Evolutionary conservation across 176 grass and related monocot genomes (phyloP), one percentile per base, ranked within the genome.

Genomic region (Eragrostis nindensis): DNA sequence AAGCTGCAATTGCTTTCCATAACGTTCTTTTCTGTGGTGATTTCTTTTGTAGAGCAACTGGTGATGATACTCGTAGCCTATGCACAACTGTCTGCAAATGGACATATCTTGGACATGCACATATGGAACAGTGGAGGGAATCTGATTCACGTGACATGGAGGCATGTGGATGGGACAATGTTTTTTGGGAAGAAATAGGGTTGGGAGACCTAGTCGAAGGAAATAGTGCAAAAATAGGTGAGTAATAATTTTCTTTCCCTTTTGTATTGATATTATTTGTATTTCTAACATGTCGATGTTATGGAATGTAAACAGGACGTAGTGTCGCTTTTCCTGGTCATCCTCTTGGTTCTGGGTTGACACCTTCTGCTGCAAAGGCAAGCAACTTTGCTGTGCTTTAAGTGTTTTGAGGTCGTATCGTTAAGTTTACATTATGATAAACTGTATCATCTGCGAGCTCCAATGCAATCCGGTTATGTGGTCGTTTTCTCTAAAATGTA

Each of bases 241-340:
- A 77, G 39, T 36, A 68, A 15, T 52, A 85, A 5, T 80, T 80
- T 48, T 10, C 67, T 77, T 70, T 25, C n/a, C 50, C 71, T 87
- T 66, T 46, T 14, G 11, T 29, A 67, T 47, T 46, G 47, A 55
- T 86, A 69, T 78, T 82, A 27, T 73, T 68, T 9, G 76, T 63
- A 84, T 62, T 80, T 81, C 49, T 81, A 40, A 87, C 72, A 36
- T 11, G 54, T 7, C 22, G 36, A 61, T 76, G 54, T 71, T 71
- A 40, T 62, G 66, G 22, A 82, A 92, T 41, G 57, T 19, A 82
- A 83, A 89, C 84, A 98, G 95, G 95, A 70, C 79, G 83, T 54
- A 93, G 92, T 87, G 95, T 95, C 75, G 95, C 95, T 68, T 98
- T 98, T 93, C 95, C 92, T 54, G 95, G 95, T 48, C 92, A 98